phyloP scores from a whole-genome alignment of 495 filamentous ascomycete species.

The Elasticomyces elasticus region DNA sequence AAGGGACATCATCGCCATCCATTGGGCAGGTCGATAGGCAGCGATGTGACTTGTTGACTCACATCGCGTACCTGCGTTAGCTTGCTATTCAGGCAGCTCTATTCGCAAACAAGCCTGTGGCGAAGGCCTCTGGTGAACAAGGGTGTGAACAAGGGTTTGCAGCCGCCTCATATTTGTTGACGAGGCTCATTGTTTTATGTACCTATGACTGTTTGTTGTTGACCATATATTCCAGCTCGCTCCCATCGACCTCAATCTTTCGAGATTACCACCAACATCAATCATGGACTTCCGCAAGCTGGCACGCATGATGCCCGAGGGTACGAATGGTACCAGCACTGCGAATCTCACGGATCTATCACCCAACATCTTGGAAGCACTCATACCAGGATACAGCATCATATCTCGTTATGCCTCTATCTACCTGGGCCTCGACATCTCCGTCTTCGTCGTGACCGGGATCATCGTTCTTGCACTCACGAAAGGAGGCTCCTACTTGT shows the following conservation, averaged over 20 bases:
- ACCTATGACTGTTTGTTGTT: no score
- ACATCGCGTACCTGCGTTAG: conserved; percentile 1
- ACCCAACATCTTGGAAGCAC: conserved; percentile 51
- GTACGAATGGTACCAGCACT: conserved; percentile 1
- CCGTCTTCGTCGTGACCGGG: conserved; percentile 56
- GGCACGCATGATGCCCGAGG: conserved; percentile 1
- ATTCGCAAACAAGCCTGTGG: not conserved
- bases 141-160: no score
- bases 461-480: conserved; percentile 34
- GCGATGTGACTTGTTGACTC: not conserved
- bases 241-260: not conserved
- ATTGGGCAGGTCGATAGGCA: not conserved
- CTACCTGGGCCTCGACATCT: conserved; percentile 59
- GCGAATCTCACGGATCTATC: conserved; percentile 23
- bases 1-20: not conserved
- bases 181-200: no score
- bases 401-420: conserved; percentile 50
- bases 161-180: no score
- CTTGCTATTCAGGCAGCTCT: not conserved
- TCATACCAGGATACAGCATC: conserved; percentile 65
- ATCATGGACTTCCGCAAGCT: conserved; percentile 20
- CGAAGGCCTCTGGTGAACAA: not conserved
- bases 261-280: not conserved
- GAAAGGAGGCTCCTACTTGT: conserved; percentile 26
- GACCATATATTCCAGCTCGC: not conserved